These are phyloP conservation scores for Voacanga thouarsii DNA, from an alignment of 257 asterid genomes.

Conservation along the genomic window DNA sequence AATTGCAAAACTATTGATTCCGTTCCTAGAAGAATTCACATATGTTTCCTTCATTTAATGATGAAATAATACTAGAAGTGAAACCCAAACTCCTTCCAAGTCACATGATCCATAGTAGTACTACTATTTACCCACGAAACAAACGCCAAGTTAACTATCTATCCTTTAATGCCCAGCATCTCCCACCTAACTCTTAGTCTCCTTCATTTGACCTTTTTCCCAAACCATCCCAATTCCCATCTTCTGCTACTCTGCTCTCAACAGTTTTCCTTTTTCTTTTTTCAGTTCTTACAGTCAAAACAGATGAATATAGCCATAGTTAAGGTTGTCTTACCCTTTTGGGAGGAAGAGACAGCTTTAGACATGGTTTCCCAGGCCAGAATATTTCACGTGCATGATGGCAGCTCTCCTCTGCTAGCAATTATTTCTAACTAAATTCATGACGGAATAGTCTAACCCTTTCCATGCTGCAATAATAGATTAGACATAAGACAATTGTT, in stretches of 20 bases:
- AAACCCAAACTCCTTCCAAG: neutral
- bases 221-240: neutral
- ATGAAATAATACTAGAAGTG: neutral
- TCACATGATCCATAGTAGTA: conserved; percentile 19
- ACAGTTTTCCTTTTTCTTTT: neutral
- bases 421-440: too few relatives aligned
- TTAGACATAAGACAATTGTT: too few relatives aligned
- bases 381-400: conserved; percentile 5
- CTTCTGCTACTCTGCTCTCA: neutral
- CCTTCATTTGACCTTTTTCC: conserved; percentile 5
- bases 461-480: too few relatives aligned
- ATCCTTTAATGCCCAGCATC: conserved; percentile 18
- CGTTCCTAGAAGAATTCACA: conserved; percentile 3
- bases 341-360: neutral
- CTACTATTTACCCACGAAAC: conserved; percentile 8
- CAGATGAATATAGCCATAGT: neutral
- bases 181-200: conserved; percentile 19
- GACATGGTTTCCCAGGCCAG: neutral
- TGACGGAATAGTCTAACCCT: too few relatives aligned
- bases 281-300: neutral
- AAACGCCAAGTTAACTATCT: neutral
- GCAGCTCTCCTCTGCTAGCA: neutral
- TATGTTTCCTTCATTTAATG: conserved; percentile 23
- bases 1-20: conserved; percentile 3
- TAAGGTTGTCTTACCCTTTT: neutral